phyloP scores from a whole-genome alignment of 805 yeast genomes.

The Monosporozyma servazzii region DNA sequence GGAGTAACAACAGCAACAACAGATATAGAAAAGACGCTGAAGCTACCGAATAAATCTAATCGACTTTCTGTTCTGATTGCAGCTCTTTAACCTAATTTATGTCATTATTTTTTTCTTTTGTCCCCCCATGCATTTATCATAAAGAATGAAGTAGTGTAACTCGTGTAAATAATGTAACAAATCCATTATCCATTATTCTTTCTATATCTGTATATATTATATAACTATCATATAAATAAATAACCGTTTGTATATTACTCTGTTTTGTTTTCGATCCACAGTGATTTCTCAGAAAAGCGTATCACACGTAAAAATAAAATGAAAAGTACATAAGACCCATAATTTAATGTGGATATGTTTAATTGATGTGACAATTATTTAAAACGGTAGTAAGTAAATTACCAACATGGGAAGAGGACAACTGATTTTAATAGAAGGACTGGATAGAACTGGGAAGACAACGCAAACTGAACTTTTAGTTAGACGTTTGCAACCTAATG shows the following conservation, averaged over 20 bases:
- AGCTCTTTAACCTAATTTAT: not conserved
- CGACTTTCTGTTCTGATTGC: not conserved
- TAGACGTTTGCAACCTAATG: conserved; percentile 25
- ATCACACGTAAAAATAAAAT: not conserved
- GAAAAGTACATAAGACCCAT: not conserved
- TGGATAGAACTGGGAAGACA: conserved; percentile 91
- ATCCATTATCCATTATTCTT: conserved; percentile 1
- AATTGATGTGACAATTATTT: not conserved
- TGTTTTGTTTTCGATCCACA: not conserved
- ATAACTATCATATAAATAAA: conserved; percentile 1
- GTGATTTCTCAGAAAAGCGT: too few species aligned
- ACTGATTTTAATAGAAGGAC: conserved; percentile 79
- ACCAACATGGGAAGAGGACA: conserved; percentile 44
- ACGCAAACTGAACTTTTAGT: conserved; percentile 55
- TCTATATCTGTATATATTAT: not conserved
- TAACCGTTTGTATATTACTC: not conserved
- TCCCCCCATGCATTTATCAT: not conserved
- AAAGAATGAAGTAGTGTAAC: not conserved
- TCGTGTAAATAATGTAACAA: not conserved
- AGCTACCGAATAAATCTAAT: not conserved
- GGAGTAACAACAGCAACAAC: not conserved
- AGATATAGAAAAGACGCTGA: not conserved
- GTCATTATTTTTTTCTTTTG: not conserved
- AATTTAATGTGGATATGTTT: not conserved
- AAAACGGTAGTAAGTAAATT: not conserved